Evolutionary conservation across 495 filamentous ascomycete species (phyloP), one percentile per base, ranked within the genome.

Genomic region (Astrothelium subdiscretum): DNA sequence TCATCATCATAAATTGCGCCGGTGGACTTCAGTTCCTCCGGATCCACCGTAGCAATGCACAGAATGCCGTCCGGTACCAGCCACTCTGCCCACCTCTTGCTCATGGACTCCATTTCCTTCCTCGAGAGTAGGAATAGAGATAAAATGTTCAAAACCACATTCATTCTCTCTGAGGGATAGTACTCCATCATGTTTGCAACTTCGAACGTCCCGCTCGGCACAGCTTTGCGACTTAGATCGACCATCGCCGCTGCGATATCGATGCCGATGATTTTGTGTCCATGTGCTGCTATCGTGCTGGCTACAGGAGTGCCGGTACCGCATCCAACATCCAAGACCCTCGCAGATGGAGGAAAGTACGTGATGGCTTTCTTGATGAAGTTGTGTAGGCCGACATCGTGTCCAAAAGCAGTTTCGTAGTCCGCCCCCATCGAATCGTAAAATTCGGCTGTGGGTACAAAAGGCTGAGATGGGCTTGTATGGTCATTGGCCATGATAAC

Each of bases 301-400:
- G 73, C 66, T 2, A 77, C 71, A 2, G 75, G 76, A 24, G 67
- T 67, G 20, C 77, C 74, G 8, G 76, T 78, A 48, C 75, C 77
- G 63, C 71, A 77, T 8, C 64, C 64, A 27, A 75, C 69, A 57
- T 78, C 76, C 2, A 78, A 62, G 22, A 72, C 64, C 27, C 32
- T 59, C 13, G 63, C 32, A 20, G 62, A 31, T n/a, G 62, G 65
- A 42, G 62, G 61, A n/a, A 64, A 65, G 22, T 59, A 65, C 48
- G 51, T 60, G 44, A 65, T 68, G 11, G 51, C 40, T n/a, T 35
- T 63, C 6, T 59, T 32, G 6, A 66, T 51, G 57, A 57, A 62
- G 10, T 54, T 29, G 8, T 54, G 48, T 11, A 54, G 24, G 2
- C 48, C 48, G 20, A 54, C 20, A 2, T 54, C 48, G 4, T 54